Evolutionary conservation across 257 asterid genomes (phyloP).

Genomic region (Osmanthus fragrans): DNA sequence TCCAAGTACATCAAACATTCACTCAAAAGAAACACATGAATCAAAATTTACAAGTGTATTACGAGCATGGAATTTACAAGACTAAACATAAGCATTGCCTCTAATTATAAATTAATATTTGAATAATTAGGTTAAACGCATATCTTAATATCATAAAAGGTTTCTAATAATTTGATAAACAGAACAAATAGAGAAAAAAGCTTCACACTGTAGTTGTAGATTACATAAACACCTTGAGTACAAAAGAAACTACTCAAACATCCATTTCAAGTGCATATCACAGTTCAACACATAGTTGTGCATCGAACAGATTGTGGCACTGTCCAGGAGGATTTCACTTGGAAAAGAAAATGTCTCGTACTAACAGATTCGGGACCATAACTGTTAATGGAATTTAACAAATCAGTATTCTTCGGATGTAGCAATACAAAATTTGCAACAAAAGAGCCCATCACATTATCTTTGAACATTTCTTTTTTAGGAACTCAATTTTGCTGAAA

Average conservation of each 20-base stretch:
- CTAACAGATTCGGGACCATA: neutral
- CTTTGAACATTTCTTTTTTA: neutral
- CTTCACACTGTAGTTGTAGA: neutral
- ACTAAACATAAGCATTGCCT: neutral
- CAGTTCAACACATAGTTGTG: neutral
- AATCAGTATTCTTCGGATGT: neutral
- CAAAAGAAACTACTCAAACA: neutral
- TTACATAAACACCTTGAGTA: neutral
- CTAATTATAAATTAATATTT: neutral
- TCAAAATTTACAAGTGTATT: neutral
- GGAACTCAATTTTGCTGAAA: neutral
- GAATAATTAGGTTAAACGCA: neutral
- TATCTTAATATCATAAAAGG: neutral
- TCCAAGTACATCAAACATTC: constrained; percentile 1
- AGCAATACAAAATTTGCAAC: neutral
- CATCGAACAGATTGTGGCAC: neutral
- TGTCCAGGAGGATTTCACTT: neutral
- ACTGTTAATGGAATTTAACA: neutral
- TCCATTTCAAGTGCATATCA: neutral
- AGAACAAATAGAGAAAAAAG: neutral
- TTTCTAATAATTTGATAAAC: neutral
- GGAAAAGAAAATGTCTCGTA: neutral
- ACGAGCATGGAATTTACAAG: neutral
- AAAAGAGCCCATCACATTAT: neutral
- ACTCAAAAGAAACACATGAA: neutral